Base-by-base conservation (phyloP, 257 asterid species). In the Solanum boliviense region DNA sequence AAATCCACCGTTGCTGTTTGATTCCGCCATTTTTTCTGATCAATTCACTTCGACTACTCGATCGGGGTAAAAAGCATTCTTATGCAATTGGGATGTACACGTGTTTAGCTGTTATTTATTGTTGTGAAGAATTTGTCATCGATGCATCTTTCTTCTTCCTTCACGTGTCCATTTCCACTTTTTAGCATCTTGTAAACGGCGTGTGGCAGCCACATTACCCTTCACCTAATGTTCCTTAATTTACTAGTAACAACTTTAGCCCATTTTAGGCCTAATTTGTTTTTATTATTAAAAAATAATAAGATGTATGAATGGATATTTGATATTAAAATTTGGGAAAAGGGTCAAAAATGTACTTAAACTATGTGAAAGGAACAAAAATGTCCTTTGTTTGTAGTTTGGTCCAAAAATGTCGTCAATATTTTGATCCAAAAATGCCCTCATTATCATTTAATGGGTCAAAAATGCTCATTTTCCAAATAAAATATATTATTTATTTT, bases 1-100 rank as follows among this genome's bases (percentile, higher is more conserved):
- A 35, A 34, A 9, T 73, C 48, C 74, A 13, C 44, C 88, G 11
- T 31, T 70, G 21, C 41, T 60, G 75, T 65, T 74, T 25, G 56
- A 34, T 89, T 84, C 90, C 27, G 44, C 91, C 95, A 94, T 94
- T 82, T 79, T 84, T 62, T 48, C 78, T 36, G 12, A 84, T 23
- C 52, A 15, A 23, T 67, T 67, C 79, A 34, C 18, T 8, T 62
- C 13, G 15, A 62, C 68, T 7, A 58, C 27, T 8, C 1, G 70
- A 10, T 10, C 31, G 1, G 2, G 3, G 48, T 11, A 15, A 48
- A 52, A 16, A 48, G 23, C 1, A 3, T 67, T 67, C 6, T 29
- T 21, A 11, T 74, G 84, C 62, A 39, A 20, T 81, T 46, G 39
- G 18, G 1, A 9, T 81, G 41, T 16, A 46, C 68, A 81, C 85